Conservation (phyloP, 1,139 yeast species). For the Yamadazyma pseudoaaseri region DNA sequence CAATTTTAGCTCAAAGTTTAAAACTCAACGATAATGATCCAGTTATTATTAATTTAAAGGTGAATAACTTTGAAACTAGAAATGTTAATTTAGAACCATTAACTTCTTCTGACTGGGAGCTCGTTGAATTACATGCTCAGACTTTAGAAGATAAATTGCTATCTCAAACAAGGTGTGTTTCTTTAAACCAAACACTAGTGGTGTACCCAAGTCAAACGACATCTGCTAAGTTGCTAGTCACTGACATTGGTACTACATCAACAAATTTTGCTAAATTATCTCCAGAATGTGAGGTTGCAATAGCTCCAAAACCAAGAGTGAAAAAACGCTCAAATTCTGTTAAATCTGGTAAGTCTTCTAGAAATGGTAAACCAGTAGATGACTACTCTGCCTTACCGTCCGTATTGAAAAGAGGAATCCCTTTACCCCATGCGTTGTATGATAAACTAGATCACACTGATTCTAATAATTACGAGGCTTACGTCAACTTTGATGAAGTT, state of each 20-base stretch:
- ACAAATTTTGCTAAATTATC: slow-evolving; percentile 56
- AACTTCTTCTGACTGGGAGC: slow-evolving; percentile 84
- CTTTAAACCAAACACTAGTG: slow-evolving; percentile 56
- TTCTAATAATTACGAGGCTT: slow-evolving; percentile 37
- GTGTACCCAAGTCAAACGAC: slow-evolving; percentile 72
- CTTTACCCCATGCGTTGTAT: slow-evolving; percentile 51
- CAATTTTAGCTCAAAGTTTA: slow-evolving; percentile 45
- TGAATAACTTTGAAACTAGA: slow-evolving; percentile 50
- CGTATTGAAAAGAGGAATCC: slow-evolving; percentile 52
- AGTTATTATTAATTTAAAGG: slow-evolving; percentile 42
- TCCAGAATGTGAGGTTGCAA: slow-evolving; percentile 75
- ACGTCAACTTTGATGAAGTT: slow-evolving; percentile 39
- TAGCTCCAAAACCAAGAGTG: slow-evolving; percentile 71
- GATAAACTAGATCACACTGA: slow-evolving; percentile 17
- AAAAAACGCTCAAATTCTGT: slow-evolving; percentile 24
- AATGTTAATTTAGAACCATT: slow-evolving; percentile 78
- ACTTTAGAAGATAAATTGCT: slow-evolving; percentile 72
- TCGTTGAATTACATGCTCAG: slow-evolving; percentile 80
- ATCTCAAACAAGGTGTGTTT: slow-evolving; percentile 78
- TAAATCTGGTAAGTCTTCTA: slow-evolving; percentile 31
- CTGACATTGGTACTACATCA: slow-evolving; percentile 55
- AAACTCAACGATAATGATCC: slow-evolving; percentile 44
- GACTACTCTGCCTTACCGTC: slow-evolving; percentile 33
- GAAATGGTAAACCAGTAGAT: slow-evolving; percentile 26
- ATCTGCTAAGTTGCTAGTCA: slow-evolving; percentile 61